Percentiles rank a stretch among this genome's conserved stretches.
Evolutionary conservation across 148 eudicot genomes (phyloP).

Genomic region (Suaeda aralocaspica): DNA sequence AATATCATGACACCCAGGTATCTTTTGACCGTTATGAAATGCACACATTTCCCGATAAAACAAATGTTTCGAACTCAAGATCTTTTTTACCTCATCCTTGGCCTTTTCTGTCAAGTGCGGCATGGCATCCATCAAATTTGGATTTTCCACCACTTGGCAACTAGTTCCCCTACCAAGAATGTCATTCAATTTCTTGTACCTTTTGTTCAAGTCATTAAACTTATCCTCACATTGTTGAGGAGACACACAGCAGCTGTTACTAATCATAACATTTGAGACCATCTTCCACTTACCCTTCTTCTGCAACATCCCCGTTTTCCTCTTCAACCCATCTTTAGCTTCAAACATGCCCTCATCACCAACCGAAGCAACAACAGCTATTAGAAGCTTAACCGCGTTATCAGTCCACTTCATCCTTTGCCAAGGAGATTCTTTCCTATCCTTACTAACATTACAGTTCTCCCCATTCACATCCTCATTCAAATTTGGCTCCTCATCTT

Average conservation of each 20-base stretch:
- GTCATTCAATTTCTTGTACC: constrained; percentile 69
- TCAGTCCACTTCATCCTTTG: constrained; percentile 82
- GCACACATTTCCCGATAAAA: constrained; percentile 79
- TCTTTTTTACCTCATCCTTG: constrained; percentile 60
- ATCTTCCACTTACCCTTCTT: constrained; percentile 80
- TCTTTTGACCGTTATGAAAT: constrained; percentile 55
- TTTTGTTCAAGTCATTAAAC: constrained; percentile 72
- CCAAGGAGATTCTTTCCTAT: constrained; percentile 50
- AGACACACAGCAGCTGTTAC: constrained; percentile 47
- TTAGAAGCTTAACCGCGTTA: constrained; percentile 49
- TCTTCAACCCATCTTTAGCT: constrained; percentile 34
- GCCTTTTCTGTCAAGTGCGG: constrained; percentile 43
- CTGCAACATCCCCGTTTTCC: constrained; percentile 46
- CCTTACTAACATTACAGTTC: constrained; percentile 19
- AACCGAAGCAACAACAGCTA: constrained; percentile 51
- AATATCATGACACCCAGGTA: constrained; percentile 45
- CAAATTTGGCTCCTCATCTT: constrained; percentile 46
- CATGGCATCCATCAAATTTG: constrained; percentile 55
- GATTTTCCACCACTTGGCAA: constrained; percentile 65
- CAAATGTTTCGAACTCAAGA: constrained; percentile 66
- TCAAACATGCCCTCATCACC: constrained; percentile 57
- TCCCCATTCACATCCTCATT: constrained; percentile 38
- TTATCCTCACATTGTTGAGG: constrained; percentile 85
- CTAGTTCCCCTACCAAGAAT: constrained; percentile 61
- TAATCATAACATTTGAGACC: constrained; percentile 54